These are phyloP conservation scores for Tricholoma flavovirens DNA, from an alignment of 768 basidiomycete genomes.

Conservation along the genomic window DNA sequence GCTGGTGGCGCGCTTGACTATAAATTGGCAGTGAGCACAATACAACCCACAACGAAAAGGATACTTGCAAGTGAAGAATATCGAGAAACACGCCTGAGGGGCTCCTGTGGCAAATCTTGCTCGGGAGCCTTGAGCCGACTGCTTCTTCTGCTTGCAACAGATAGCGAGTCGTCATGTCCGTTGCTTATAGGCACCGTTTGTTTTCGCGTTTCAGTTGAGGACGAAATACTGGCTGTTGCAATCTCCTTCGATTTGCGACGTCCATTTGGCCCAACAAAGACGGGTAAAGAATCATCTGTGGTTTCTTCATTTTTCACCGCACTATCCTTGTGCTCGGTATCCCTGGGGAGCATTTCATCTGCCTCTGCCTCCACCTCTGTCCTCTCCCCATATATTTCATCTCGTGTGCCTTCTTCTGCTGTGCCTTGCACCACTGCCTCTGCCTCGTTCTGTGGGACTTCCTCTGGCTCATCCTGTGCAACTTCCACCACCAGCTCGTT, in stretches of 20 bases:
- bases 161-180: constrained; percentile 9
- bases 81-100: constrained; percentile 2
- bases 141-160: constrained; percentile 11
- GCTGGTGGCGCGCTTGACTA: not conserved
- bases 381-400: not conserved
- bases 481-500: too few relatives aligned
- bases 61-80: not conserved
- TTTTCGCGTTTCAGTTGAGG: constrained; percentile 11
- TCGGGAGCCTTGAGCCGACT: constrained; percentile 10
- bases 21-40: not conserved
- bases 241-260: not conserved
- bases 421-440: not conserved
- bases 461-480: too few relatives aligned
- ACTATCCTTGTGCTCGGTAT: not conserved
- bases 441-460: too few relatives aligned
- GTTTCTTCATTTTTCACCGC: not conserved
- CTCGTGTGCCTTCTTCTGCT: not conserved
- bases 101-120: constrained; percentile 3
- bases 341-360: not conserved
- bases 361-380: not conserved
- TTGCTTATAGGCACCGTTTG: not conserved
- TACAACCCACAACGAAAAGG: not conserved
- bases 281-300: not conserved
- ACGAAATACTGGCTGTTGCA: not conserved
- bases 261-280: not conserved